Evolutionary conservation across 164 flowering plant species (phyloP).

Genomic region (Dillenia turbinata): DNA sequence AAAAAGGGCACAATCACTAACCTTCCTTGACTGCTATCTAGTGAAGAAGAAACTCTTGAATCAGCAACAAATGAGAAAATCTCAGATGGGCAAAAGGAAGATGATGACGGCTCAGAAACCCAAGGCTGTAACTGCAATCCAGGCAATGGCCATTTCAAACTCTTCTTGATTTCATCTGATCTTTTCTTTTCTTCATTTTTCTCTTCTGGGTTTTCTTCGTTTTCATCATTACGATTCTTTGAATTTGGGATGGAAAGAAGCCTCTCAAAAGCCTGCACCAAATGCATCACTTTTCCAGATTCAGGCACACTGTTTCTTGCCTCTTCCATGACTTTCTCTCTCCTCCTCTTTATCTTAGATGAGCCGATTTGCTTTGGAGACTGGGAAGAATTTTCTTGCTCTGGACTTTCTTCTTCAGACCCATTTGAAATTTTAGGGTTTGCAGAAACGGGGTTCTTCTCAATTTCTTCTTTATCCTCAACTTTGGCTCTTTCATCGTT

Average conservation of each 20-base stretch:
- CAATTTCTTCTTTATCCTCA: constrained; percentile 14
- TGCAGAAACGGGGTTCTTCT: constrained; percentile 7
- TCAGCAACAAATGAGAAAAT: constrained; percentile 55
- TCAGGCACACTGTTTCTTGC: constrained; percentile 62
- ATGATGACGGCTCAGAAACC: constrained; percentile 25
- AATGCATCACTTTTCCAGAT: constrained; percentile 67
- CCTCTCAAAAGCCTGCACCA: constrained; percentile 85
- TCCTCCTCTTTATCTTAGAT: constrained; percentile 51
- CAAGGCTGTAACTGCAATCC: constrained; percentile 51
- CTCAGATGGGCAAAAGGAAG: constrained; percentile 60
- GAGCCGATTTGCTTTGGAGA: constrained; percentile 18
- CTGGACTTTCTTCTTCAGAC: constrained; percentile 13
- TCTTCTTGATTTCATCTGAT: constrained; percentile 17
- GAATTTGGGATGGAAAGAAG: constrained; percentile 33
- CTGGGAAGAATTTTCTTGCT: constrained; percentile 5
- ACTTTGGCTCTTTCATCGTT: constrained; percentile 11
- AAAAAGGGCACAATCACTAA: constrained; percentile 13
- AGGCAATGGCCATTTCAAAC: constrained; percentile 67
- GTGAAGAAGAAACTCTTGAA: constrained; percentile 45
- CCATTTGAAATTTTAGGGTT: constrained; percentile 10
- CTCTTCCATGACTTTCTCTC: constrained; percentile 59
- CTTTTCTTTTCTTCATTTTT: constrained; percentile 22
- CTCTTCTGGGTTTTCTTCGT: constrained; percentile 11
- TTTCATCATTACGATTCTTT: constrained; percentile 25
- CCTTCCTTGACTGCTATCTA: constrained; percentile 76